Conservation (phyloP, 495 filamentous ascomycete species). For the Daldinia vernicosa region DNA sequence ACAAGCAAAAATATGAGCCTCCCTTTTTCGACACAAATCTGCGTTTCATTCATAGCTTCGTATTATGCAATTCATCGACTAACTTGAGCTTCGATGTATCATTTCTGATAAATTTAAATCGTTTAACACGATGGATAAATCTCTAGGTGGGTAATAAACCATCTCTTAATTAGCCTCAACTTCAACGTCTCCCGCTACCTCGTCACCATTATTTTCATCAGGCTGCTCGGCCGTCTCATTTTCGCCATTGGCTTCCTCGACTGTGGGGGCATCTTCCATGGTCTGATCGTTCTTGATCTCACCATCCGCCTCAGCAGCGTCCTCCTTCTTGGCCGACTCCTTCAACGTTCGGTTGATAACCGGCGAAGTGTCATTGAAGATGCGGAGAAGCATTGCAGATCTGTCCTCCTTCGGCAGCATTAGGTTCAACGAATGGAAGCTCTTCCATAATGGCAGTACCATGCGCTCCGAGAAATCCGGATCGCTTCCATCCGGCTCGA, state of each 20-base stretch:
- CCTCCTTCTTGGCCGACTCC: slow-evolving; percentile 48
- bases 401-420: slow-evolving; percentile 98
- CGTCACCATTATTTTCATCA: background rate
- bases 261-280: slow-evolving; percentile 25
- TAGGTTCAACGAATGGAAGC: slow-evolving; percentile 84
- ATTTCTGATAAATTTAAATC: background rate
- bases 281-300: slow-evolving; percentile 37
- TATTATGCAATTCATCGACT: background rate
- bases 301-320: slow-evolving; percentile 38
- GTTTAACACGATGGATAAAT: background rate
- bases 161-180: background rate
- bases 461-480: slow-evolving; percentile 82
- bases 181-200: background rate
- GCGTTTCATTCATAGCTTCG: background rate
- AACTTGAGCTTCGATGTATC: background rate
- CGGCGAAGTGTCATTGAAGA: slow-evolving; percentile 86
- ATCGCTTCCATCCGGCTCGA: slow-evolving; percentile 74
- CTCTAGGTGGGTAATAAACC: background rate
- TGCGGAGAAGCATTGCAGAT: slow-evolving; percentile 85
- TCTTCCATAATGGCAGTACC: slow-evolving; percentile 91
- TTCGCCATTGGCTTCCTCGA: slow-evolving; percentile 26
- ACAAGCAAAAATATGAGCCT: background rate
- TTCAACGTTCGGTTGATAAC: slow-evolving; percentile 67
- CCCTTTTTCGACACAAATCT: background rate
- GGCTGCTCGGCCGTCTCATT: slow-evolving; percentile 11